Base-by-base conservation (phyloP, 768 basidiomycete genomes). In the Multifurca ochricompacta region DNA sequence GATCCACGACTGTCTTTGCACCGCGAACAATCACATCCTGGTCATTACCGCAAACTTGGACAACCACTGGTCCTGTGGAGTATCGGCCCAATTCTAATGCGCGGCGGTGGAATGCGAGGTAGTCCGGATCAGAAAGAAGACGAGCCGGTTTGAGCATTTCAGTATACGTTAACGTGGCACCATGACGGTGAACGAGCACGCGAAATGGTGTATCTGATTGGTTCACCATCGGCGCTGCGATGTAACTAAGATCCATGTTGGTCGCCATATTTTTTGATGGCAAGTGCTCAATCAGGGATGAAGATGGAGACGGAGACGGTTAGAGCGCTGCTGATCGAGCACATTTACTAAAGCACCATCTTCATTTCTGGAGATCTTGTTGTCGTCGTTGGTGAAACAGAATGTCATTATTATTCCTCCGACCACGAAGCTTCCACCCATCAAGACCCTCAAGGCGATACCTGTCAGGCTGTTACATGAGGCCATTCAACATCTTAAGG, bases 121-220 rank as follows among this genome's bases (percentile, higher is more conserved):
- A 89, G 4, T 79, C 79, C 53, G 68, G 70, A 59, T 88, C 82
- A 58, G 81, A 69, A 39, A 88, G 65, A 13, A 91, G 72, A 54
- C 69, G 75, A 34, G 82, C 74, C 9, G 87, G 75, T 42, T 75
- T 69, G 34, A 85, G 79, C 88, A 91, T 91, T 64, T 90, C 87
- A 3, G 87, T 85, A 68, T 85, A 88, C 14, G 80, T 72, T 60
- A 82, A 64, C 1, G 85, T 86, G 25, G 83, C 78, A 18, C 83
- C 82, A 66, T 88, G 75, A 55, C 70, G 71, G 51, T 77, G 74
- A 3, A 78, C 77, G 48, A 89, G 74, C 11, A 77, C 59, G 31
- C 87, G 76, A 62, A 88, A 90, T 1, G 87, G 83, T 0, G 84
- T 73, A 60, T 91, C 87, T 25, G 85, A 87, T 64, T 88, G 87